A percentile compares a stretch with the other conserved stretches of the same genome.
These are phyloP conservation scores for Candida yuanshanica DNA, from an alignment of 805 yeast species.

Conservation along the genomic window DNA sequence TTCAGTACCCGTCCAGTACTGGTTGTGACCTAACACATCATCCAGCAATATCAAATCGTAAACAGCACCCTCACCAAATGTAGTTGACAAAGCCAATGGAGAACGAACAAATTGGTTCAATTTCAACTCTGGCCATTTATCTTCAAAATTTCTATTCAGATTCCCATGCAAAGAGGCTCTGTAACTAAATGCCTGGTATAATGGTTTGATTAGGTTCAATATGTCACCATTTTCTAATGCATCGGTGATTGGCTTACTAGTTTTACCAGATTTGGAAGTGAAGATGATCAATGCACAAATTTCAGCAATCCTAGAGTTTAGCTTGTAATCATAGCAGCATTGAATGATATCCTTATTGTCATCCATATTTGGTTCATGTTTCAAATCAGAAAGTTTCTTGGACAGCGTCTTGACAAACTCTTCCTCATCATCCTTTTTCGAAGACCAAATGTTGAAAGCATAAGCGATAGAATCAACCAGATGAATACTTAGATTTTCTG, in stretches of 20 bases:
- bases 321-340: slow-evolving; percentile 47
- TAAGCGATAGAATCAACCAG: slow-evolving; percentile 66
- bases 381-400: slow-evolving; percentile 24
- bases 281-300: slow-evolving; percentile 68
- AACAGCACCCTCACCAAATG: slow-evolving; percentile 46
- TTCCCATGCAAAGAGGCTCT: slow-evolving; percentile 40
- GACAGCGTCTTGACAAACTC: slow-evolving; percentile 31
- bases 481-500: slow-evolving; percentile 59
- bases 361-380: slow-evolving; percentile 6
- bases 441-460: slow-evolving; percentile 76
- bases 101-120: slow-evolving; percentile 50
- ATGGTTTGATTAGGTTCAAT: slow-evolving; percentile 25
- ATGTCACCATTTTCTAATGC: slow-evolving; percentile 36
- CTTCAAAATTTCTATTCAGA: slow-evolving; percentile 39
- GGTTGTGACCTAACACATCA: slow-evolving; percentile 40
- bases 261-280: slow-evolving; percentile 42
- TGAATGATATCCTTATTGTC: slow-evolving; percentile 24
- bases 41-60: slow-evolving; percentile 65
- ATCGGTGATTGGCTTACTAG: slow-evolving; percentile 37
- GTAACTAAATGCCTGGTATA: slow-evolving; percentile 41
- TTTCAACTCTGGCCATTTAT: slow-evolving; percentile 40
- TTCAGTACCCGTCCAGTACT: slow-evolving; percentile 36
- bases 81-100: slow-evolving; percentile 36
- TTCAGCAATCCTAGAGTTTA: slow-evolving; percentile 66
- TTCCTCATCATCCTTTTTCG: slow-evolving; percentile 39